A percentile compares a stretch with the other conserved stretches of the same genome.
Evolutionary conservation across 2,329 filamentous ascomycete genomes (phyloP).

Genomic region (Fusarium sp.): DNA sequence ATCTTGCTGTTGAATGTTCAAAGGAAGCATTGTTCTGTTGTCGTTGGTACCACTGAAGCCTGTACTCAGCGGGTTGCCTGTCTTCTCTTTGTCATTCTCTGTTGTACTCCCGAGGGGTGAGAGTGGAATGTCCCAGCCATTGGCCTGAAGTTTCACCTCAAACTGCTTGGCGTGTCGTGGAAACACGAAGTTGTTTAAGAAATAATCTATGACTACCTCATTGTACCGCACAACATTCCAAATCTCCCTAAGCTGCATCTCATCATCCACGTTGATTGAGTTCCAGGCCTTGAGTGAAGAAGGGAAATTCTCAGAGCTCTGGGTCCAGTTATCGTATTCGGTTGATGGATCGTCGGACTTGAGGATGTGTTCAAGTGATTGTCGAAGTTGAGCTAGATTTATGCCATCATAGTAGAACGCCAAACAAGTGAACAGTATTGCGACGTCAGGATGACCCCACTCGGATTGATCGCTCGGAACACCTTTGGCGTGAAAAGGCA

Average conservation of each 20-base stretch:
- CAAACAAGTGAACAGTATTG: constrained; percentile 72
- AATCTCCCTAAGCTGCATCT: constrained; percentile 60
- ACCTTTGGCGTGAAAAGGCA: constrained; percentile 52
- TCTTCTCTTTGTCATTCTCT: not conserved
- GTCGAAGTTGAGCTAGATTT: constrained; percentile 56
- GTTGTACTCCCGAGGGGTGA: constrained; percentile 29
- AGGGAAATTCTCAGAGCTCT: constrained; percentile 55
- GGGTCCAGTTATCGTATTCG: constrained; percentile 64
- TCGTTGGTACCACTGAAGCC: constrained; percentile 81
- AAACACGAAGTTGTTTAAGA: constrained; percentile 72
- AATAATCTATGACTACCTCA: constrained; percentile 66
- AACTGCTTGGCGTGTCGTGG: constrained; percentile 73
- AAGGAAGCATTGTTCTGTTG: constrained; percentile 65
- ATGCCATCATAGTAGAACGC: constrained; percentile 74
- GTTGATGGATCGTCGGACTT: constrained; percentile 64
- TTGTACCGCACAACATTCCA: constrained; percentile 62
- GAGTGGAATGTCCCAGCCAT: constrained; percentile 74
- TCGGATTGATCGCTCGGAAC: constrained; percentile 70
- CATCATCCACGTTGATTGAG: constrained; percentile 69
- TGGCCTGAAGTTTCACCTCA: constrained; percentile 68
- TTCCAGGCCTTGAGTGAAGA: constrained; percentile 63
- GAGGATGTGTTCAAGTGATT: constrained; percentile 61
- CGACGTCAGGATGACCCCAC: constrained; percentile 74
- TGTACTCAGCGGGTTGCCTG: constrained; percentile 57
- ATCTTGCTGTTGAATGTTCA: constrained; percentile 70